A percentile compares a stretch with the other conserved stretches of the same genome.
Conservation (phyloP, 1,284 basidiomycete species). For the Earliella scabrosa region DNA sequence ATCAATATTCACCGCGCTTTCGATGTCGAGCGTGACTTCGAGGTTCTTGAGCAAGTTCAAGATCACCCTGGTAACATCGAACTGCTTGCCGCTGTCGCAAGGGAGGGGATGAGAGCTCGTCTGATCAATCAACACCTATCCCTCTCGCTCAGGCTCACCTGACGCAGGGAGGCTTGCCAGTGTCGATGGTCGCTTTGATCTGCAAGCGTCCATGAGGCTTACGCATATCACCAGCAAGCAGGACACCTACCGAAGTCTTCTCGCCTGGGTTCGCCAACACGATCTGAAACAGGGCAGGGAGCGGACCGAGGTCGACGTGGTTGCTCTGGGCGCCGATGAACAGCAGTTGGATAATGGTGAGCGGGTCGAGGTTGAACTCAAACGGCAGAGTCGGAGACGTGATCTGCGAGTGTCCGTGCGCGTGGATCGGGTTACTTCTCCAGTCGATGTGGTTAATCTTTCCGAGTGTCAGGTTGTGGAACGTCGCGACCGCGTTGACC, state of each 20-base stretch:
- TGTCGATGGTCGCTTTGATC: constrained; percentile 62
- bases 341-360: constrained; percentile 65
- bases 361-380: constrained; percentile 67
- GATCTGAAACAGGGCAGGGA: constrained; percentile 62
- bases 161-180: constrained; percentile 53
- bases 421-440: constrained; percentile 59
- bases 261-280: constrained; percentile 55
- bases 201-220: no score
- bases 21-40: constrained; percentile 32
- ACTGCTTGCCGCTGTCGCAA: constrained; percentile 69
- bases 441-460: constrained; percentile 50
- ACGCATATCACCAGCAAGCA: no score
- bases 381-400: constrained; percentile 66
- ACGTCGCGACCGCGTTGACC: constrained; percentile 61
- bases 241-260: constrained; percentile 43
- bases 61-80: constrained; percentile 63
- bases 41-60: constrained; percentile 57
- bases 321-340: constrained; percentile 56
- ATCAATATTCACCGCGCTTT: constrained; percentile 58
- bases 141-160: no score
- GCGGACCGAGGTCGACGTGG: constrained; percentile 66
- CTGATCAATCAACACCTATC: no score
- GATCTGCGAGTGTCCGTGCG: constrained; percentile 62
- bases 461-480: constrained; percentile 57
- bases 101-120: constrained; percentile 13